These are phyloP conservation scores for Phytophthora hybrid DNA, from an alignment of 352 stramenopile species.

Conservation along the genomic window DNA sequence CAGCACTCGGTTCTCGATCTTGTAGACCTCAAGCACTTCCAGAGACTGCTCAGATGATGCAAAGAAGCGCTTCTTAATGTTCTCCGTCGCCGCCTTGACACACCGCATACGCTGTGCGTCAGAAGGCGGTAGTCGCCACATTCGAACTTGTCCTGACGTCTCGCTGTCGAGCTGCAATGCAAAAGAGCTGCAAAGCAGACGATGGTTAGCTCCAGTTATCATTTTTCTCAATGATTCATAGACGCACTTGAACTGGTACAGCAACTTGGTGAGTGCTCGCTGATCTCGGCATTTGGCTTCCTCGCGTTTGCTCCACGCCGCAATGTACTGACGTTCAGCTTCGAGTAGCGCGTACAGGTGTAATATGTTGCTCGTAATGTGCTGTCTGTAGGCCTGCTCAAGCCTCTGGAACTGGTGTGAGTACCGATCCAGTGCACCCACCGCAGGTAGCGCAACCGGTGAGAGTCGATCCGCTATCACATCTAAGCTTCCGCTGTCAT, in stretches of 20 bases:
- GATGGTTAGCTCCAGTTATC: constrained; percentile 1
- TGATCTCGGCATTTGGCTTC: constrained; percentile 39
- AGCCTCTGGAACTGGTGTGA: constrained; percentile 33
- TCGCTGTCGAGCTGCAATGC: constrained; percentile 70
- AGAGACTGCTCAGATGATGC: constrained; percentile 23
- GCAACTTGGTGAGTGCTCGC: constrained; percentile 43
- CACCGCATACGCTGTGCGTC: constrained; percentile 72
- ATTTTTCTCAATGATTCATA: not conserved
- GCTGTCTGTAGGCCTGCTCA: constrained; percentile 40
- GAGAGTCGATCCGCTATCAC: constrained; percentile 7
- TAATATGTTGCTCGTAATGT: constrained; percentile 44
- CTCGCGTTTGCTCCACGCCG: constrained; percentile 43
- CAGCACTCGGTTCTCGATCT: constrained; percentile 77
- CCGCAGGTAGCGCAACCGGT: not conserved
- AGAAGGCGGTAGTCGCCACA: constrained; percentile 52
- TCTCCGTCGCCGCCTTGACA: constrained; percentile 72
- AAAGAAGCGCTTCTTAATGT: constrained; percentile 70
- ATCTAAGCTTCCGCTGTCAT: not conserved
- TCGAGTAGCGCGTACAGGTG: constrained; percentile 60
- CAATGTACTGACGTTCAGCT: constrained; percentile 54
- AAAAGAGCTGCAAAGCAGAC: constrained; percentile 51
- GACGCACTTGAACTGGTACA: constrained; percentile 60
- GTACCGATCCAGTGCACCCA: constrained; percentile 36
- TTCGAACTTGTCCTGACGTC: constrained; percentile 57
- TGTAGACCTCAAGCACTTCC: constrained; percentile 84